Conservation (phyloP, 73 alveolate species). For the Strombidium stylifer region DNA sequence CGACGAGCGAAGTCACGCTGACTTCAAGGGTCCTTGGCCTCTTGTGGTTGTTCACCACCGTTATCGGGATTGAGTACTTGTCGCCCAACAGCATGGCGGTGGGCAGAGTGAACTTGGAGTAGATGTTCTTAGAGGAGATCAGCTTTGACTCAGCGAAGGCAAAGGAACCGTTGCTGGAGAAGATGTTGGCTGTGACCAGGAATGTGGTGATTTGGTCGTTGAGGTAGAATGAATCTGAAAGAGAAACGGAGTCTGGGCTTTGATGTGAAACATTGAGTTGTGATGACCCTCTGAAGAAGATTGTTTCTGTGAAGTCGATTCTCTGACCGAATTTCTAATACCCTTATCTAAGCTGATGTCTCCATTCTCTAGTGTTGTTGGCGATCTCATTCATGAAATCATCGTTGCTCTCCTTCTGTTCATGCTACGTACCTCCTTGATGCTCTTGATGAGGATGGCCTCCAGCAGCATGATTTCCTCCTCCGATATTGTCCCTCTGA, state of each 20-base stretch:
- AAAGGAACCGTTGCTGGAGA: conserved; percentile 10
- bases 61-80: conserved; percentile 17
- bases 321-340: background rate
- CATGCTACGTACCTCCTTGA: too few species aligned
- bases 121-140: conserved; percentile 28
- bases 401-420: background rate
- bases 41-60: conserved; percentile 23
- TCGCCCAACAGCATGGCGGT: conserved; percentile 24
- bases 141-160: conserved; percentile 11
- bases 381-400: conserved; percentile 19
- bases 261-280: conserved; percentile 16
- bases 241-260: too few species aligned
- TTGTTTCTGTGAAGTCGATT: conserved; percentile 50
- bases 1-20: too few species aligned
- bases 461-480: too few species aligned
- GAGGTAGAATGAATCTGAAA: conserved; percentile 21
- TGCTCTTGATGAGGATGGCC: too few species aligned
- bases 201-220: conserved; percentile 53
- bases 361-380: conserved; percentile 7
- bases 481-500: too few species aligned
- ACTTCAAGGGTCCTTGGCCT: too few species aligned
- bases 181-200: conserved; percentile 36
- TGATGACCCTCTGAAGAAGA: too few species aligned
- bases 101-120: conserved; percentile 31
- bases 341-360: background rate